phyloP scores from a whole-genome alignment of 139 green algal genomes.

The Penium margaritaceum region DNA sequence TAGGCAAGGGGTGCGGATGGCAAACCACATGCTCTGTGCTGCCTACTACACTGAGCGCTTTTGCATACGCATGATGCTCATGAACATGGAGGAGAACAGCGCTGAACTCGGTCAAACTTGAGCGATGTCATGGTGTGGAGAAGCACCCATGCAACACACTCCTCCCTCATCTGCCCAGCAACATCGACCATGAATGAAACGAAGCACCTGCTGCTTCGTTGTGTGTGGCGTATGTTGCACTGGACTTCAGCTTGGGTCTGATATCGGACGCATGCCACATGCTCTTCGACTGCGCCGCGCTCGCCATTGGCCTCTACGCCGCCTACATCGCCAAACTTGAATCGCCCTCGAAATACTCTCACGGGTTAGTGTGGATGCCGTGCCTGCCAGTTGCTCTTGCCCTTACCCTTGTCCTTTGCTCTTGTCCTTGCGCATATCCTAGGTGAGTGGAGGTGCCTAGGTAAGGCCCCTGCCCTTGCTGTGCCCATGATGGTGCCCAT shows the following conservation, averaged over 20 bases:
- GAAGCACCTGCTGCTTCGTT: no score
- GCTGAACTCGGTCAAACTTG: background rate
- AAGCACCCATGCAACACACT: background rate
- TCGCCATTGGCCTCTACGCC: slow-evolving; percentile 49
- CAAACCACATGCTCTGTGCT: no score
- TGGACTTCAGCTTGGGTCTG: slow-evolving; percentile 42
- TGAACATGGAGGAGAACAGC: no score
- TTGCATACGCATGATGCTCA: no score
- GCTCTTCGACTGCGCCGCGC: slow-evolving; percentile 50
- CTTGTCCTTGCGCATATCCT: background rate
- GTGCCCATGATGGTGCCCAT: no score
- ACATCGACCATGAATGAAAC: no score
- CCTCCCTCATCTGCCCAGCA: background rate
- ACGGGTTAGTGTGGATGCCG: slow-evolving; percentile 29
- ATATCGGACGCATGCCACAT: slow-evolving; percentile 55
- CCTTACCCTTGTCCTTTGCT: slow-evolving; percentile 1
- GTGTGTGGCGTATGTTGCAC: no score
- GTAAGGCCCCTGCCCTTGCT: no score
- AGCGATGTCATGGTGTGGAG: background rate
- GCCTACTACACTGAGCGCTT: no score
- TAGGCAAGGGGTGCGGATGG: no score
- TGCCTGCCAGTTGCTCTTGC: background rate
- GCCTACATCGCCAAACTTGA: slow-evolving; percentile 41
- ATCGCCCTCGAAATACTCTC: slow-evolving; percentile 35
- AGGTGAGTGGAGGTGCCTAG: no score